These are phyloP conservation scores for Cupressus sempervirens DNA, from an alignment of 75 land plant genomes.

Conservation along the genomic window DNA sequence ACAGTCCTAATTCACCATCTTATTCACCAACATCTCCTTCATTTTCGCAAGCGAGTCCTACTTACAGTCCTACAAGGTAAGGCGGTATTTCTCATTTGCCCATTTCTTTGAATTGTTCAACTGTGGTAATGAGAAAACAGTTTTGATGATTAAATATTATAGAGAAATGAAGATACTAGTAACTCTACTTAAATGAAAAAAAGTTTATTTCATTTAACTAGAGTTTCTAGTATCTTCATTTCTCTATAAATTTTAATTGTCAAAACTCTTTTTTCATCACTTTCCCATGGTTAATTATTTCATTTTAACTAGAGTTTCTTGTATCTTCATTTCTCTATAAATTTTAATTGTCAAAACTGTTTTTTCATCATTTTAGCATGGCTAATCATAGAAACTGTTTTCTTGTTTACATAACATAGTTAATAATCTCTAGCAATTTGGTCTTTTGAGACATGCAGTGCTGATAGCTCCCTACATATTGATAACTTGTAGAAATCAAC, in stretches of 20 bases:
- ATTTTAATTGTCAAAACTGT: too few species aligned
- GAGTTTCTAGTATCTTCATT: neutral
- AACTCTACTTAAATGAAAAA: neutral
- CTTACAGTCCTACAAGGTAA: constrained; percentile 88
- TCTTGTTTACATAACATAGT: too few species aligned
- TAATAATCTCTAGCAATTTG: neutral
- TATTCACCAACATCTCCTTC: constrained; percentile 97
- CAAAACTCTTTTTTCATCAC: too few species aligned
- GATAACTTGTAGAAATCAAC: neutral
- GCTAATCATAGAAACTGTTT: too few species aligned
- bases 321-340: too few species aligned
- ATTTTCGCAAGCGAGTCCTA: constrained; percentile 78
- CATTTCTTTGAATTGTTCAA: neutral
- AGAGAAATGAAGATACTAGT: too few species aligned
- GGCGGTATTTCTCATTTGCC: neutral
- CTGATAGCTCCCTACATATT: neutral
- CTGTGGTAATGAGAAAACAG: too few species aligned
- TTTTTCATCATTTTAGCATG: too few species aligned
- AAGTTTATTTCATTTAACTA: neutral
- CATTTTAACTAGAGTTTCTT: neutral
- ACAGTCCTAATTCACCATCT: constrained; percentile 94
- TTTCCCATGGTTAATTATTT: too few species aligned
- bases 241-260: too few species aligned
- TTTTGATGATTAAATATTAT: too few species aligned
- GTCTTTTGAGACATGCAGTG: neutral